Conservation (phyloP, 208 protist species). For the Angomonas ambiguus region DNA sequence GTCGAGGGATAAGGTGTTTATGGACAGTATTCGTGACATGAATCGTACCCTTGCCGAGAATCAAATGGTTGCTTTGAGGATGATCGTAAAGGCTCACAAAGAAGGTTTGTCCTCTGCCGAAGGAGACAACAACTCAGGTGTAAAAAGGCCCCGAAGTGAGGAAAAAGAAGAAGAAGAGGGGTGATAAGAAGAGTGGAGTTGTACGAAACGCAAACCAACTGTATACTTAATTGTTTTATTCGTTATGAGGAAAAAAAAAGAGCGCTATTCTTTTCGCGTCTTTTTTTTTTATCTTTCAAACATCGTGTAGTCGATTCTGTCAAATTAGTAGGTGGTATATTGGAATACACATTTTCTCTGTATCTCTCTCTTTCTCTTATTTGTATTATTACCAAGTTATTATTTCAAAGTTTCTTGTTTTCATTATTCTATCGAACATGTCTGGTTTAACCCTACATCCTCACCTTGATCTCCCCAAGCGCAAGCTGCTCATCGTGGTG, state of each 20-base stretch:
- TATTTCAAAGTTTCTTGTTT: conserved; percentile 5
- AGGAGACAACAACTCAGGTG: neutral
- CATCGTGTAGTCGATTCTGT: too few relatives aligned
- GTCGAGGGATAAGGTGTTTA: conserved; percentile 45
- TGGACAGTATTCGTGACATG: conserved; percentile 38
- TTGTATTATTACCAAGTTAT: neutral
- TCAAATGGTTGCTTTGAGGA: conserved; percentile 47
- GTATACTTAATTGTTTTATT: too few relatives aligned
- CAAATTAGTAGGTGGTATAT: too few relatives aligned
- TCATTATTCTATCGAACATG: conserved; percentile 24
- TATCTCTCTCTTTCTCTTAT: conserved; percentile 7
- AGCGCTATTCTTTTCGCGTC: too few relatives aligned
- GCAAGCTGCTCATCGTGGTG: conserved; percentile 80
- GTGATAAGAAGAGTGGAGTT: neutral
- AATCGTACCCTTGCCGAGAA: conserved; percentile 49
- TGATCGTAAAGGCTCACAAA: conserved; percentile 42
- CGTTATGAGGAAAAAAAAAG: too few relatives aligned
- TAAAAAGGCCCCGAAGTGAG: neutral
- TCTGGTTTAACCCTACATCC: conserved; percentile 40
- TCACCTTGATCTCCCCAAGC: conserved; percentile 70
- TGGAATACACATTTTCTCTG: conserved; percentile 1
- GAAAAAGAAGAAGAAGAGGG: neutral
- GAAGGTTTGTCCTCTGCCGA: conserved; percentile 5
- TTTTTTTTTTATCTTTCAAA: too few relatives aligned
- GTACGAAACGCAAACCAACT: too few relatives aligned